phyloP scores from a whole-genome alignment of 129 eudicot genomes.

The Helianthus annuus region HanXRQr2.0-SUNRISE NC_035435.2:10452344-10452843 shows the following conservation, averaged over 20 bases:
- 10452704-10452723: not conserved
- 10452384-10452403: slow-evolving; percentile 61
- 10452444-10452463: not conserved
- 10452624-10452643: not conserved
- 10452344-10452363: slow-evolving; percentile 85
- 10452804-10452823: not conserved
- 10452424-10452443: not conserved
- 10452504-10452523: not conserved
- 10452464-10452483: not conserved
- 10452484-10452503: not conserved
- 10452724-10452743: not conserved
- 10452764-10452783: not conserved
- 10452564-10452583: slow-evolving; percentile 1
- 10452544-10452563: not conserved
- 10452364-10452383: slow-evolving; percentile 96
- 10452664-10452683: too few relatives aligned
- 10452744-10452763: not conserved
- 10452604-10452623: slow-evolving; percentile 3
- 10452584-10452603: not conserved
- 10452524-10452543: not conserved
- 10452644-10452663: not conserved
- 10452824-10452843: not conserved
- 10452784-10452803: not conserved
- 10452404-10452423: not conserved
- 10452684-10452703: too few relatives aligned